A percentile compares a stretch with the other conserved stretches of the same genome.
Conservation (phyloP, 129 eudicot species). For the Sambucus nigra region DNA sequence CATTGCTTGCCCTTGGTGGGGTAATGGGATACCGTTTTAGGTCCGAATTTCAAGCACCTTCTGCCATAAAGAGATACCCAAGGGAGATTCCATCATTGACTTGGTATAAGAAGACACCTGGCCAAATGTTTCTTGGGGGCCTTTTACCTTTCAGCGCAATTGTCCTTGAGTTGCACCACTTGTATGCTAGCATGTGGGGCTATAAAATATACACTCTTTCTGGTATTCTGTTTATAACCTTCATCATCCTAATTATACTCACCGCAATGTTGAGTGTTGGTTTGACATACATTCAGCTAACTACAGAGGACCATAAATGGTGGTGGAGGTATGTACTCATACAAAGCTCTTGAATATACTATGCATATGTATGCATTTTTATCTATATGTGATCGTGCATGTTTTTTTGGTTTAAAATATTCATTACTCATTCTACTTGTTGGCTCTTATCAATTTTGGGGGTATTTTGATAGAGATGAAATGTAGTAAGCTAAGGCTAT, state of each 20-base stretch:
- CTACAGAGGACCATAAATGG: conserved; percentile 78
- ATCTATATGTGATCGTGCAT: background rate
- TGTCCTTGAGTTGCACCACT: conserved; percentile 66
- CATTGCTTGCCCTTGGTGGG: conserved; percentile 76
- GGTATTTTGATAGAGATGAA: too few relatives aligned
- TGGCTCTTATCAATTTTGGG: background rate
- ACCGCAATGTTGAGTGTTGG: conserved; percentile 55
- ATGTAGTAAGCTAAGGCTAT: too few relatives aligned
- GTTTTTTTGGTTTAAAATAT: background rate
- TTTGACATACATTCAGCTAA: conserved; percentile 72
- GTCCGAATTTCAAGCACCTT: conserved; percentile 52
- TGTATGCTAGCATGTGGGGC: conserved; percentile 83
- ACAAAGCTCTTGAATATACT: background rate
- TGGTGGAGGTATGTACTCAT: conserved; percentile 73
- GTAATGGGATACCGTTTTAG: conserved; percentile 45
- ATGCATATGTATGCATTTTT: background rate
- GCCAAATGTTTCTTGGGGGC: conserved; percentile 80
- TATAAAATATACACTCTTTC: conserved; percentile 51
- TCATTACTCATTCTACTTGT: background rate
- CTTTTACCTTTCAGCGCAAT: conserved; percentile 84
- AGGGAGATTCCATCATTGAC: conserved; percentile 55
- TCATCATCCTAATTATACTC: conserved; percentile 51
- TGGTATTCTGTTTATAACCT: conserved; percentile 37
- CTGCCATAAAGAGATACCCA: conserved; percentile 41
- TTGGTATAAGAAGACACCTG: conserved; percentile 64